phyloP scores from a whole-genome alignment of 73 alveolate species.

The Halteria grandinella region DNA sequence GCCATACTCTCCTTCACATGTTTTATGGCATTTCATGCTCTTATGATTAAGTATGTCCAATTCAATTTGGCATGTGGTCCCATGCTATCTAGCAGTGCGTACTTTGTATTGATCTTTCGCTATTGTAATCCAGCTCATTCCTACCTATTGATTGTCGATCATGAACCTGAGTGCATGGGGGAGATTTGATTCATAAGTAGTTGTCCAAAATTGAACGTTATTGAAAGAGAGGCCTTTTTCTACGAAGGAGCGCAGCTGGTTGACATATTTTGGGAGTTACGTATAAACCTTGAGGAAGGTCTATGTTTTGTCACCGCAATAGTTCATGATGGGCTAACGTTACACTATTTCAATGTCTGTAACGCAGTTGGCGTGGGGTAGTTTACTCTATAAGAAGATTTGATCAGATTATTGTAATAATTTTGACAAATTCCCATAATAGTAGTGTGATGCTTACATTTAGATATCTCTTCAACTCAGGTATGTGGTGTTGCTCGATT shows the following conservation, averaged over 20 bases:
- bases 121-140: conserved; percentile 95
- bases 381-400: conserved; percentile 18
- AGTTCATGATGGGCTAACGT: conserved; percentile 81
- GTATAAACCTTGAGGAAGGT: conserved; percentile 86
- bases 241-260: conserved; percentile 81
- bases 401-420: neutral
- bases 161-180: conserved; percentile 99
- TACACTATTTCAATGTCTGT: conserved; percentile 80
- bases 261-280: conserved; percentile 86
- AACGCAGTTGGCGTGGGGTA: conserved; percentile 67
- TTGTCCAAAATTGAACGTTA: conserved; percentile 55
- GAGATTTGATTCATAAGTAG: conserved; percentile 97
- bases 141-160: conserved; percentile 96
- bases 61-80: conserved; percentile 93
- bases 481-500: conserved; percentile 4
- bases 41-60: conserved; percentile 86
- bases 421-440: neutral
- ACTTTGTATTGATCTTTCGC: conserved; percentile 64
- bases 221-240: conserved; percentile 78
- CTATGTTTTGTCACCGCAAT: conserved; percentile 58
- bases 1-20: conserved; percentile 89
- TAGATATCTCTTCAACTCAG: conserved; percentile 46
- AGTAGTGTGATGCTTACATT: conserved; percentile 10
- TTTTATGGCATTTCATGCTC: conserved; percentile 77
- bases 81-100: conserved; percentile 44